Evolutionary conservation across 345 rosid genomes (phyloP).

Genomic region (Euclidium syriacum): DNA sequence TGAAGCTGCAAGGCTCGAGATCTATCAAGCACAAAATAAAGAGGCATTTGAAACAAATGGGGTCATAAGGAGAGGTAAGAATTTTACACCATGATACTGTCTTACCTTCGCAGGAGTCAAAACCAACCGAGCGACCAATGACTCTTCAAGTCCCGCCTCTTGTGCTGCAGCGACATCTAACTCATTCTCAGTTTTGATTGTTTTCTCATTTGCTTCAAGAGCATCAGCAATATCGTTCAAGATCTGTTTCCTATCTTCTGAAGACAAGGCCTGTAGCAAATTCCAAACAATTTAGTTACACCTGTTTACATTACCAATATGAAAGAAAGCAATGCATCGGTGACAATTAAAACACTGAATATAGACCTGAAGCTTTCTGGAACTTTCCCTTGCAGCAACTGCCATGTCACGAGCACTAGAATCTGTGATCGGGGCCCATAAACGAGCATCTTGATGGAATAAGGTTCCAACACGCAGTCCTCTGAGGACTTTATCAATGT

Average conservation of each 20-base stretch:
- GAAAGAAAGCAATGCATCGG: neutral
- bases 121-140: slow-evolving; percentile 72
- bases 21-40: slow-evolving; percentile 38
- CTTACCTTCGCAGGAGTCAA: slow-evolving; percentile 79
- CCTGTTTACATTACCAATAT: neutral
- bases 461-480: slow-evolving; percentile 89
- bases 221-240: slow-evolving; percentile 75
- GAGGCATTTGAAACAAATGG: slow-evolving; percentile 1
- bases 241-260: slow-evolving; percentile 69
- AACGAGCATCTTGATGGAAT: slow-evolving; percentile 84
- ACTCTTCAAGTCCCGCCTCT: slow-evolving; percentile 62
- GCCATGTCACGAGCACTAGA: slow-evolving; percentile 78
- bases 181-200: slow-evolving; percentile 63
- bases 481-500: slow-evolving; percentile 73
- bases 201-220: slow-evolving; percentile 66
- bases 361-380: slow-evolving; percentile 80
- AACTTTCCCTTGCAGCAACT: slow-evolving; percentile 87
- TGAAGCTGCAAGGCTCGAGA: slow-evolving; percentile 65
- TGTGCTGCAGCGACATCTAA: slow-evolving; percentile 78
- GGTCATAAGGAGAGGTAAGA: slow-evolving; percentile 1
- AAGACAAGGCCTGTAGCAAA: slow-evolving; percentile 64
- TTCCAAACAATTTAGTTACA: neutral
- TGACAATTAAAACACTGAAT: neutral
- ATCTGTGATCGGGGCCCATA: slow-evolving; percentile 57
- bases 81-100: neutral